Percentiles rank a stretch among this genome's conserved stretches.
Conservation (phyloP, 306 rosid genomes). For the Gastrolobium villosum region DNA sequence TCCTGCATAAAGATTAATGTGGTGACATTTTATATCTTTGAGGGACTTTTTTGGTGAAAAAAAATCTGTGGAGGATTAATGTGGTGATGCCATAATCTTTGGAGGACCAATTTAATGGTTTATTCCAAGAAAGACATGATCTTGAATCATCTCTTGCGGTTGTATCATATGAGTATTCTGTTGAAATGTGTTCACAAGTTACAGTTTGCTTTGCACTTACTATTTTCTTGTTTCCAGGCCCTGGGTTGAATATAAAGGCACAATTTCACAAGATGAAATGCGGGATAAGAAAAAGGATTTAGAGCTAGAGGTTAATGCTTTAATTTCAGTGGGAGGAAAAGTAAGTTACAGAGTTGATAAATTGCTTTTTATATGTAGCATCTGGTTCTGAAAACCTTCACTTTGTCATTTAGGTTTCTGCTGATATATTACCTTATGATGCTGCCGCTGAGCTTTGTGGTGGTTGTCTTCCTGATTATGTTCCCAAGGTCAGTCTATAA, state of each 20-base stretch:
- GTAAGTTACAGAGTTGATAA: constrained; percentile 59
- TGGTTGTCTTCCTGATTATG: constrained; percentile 78
- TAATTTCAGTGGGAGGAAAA: constrained; percentile 68
- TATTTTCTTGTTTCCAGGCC: constrained; percentile 63
- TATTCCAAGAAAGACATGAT: constrained; percentile 9
- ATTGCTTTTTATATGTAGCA: constrained; percentile 31
- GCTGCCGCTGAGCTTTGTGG: constrained; percentile 77
- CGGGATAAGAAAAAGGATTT: constrained; percentile 68
- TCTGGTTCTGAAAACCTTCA: constrained; percentile 42
- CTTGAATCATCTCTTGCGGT: constrained; percentile 22
- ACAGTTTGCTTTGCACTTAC: constrained; percentile 27
- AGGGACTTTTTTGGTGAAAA: constrained; percentile 26
- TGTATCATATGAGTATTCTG: constrained; percentile 3
- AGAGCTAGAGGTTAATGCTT: constrained; percentile 69
- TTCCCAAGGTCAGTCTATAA: constrained; percentile 66
- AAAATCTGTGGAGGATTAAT: background rate
- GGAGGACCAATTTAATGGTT: background rate
- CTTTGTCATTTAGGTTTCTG: constrained; percentile 58
- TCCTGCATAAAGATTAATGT: background rate
- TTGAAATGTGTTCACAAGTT: constrained; percentile 15
- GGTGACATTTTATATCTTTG: background rate
- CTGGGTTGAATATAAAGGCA: constrained; percentile 80
- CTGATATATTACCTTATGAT: constrained; percentile 62
- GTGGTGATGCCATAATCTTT: background rate
- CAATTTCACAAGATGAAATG: constrained; percentile 64